Evolutionary conservation across 164 flowering plant genomes (phyloP), one percentile per base, ranked within the genome.

Genomic region (Vitis labrusca): DNA sequence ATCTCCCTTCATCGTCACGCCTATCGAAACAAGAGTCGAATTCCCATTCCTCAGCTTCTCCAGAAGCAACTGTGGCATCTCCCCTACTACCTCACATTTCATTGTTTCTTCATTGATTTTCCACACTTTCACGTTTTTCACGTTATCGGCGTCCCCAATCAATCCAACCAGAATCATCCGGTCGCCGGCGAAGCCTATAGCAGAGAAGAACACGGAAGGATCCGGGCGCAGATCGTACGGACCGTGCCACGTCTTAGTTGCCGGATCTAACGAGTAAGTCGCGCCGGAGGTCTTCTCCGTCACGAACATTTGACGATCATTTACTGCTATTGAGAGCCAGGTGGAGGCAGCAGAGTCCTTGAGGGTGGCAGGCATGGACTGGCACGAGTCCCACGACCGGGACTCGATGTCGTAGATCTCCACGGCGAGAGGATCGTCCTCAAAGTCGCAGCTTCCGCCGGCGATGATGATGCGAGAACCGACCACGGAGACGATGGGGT

Each of bases 401-500:
- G 75, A 30, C 0, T 30, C 61, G 14, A 68, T 1, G 77, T 86
- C 82, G 76, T 81, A 90, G 14, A 84, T 77, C 74, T 91, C 97
- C 1, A 91, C 89, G 0, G 91, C 79, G 44, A 86, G 79, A 0
- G 85, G 88, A 55, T 91, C 91, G 68, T 84, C 91, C 61, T 81
- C 91, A 75, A 84, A 91, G 8, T 84, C 89, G 69, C 83, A 82
- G 5, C 69, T 63, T 65, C 98, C 97, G 12, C 97, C 98, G 10
- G 91, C 92, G 23, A 91, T 78, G n/a, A 93, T 73, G 8, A 91
- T n/a, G 52, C 30, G 63, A 29, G 73, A 53, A 14, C 87, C 93
- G 15, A 86, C 82, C 7, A 62, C 10, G 3, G 91, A 92, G 29
- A 93, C 88, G 48, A 89, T 67, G 1, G 98, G 97, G 74, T 91